phyloP scores from a whole-genome alignment of 176 grass and related monocot species.

The Avena insularis region DNA sequence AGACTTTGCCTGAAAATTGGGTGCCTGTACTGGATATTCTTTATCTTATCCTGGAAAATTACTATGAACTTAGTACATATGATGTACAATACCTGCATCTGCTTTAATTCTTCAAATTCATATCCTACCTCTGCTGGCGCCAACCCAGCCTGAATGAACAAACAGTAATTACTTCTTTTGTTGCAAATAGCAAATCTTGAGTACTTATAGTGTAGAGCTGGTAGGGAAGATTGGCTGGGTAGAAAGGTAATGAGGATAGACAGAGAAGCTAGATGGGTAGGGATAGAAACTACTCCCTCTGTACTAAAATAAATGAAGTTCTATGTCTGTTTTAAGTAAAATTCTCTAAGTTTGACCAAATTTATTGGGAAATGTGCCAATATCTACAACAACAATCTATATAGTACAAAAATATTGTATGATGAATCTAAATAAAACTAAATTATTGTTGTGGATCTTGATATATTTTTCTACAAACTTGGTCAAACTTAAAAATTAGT shows the following conservation, averaged over 20 bases:
- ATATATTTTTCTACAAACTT: conserved; percentile 3
- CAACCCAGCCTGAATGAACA: conserved; percentile 71
- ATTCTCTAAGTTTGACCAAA: background rate
- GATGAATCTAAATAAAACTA: background rate
- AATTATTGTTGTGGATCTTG: background rate
- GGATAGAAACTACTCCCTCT: background rate
- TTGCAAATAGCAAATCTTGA: background rate
- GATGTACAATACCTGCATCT: conserved; percentile 66
- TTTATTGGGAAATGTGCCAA: background rate
- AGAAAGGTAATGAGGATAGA: background rate
- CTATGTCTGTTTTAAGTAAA: background rate
- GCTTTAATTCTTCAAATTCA: conserved; percentile 79
- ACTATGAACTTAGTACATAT: conserved; percentile 29
- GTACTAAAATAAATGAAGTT: background rate
- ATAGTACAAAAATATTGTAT: background rate
- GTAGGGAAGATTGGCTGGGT: background rate
- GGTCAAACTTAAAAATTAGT: background rate
- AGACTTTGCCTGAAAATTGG: conserved; percentile 7
- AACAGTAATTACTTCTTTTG: background rate
- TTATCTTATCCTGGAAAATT: conserved; percentile 4
- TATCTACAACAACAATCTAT: background rate
- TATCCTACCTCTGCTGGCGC: conserved; percentile 71
- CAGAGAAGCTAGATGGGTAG: background rate
- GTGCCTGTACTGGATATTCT: conserved; percentile 22
- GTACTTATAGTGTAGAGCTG: background rate